Conservation (phyloP, 2,329 filamentous ascomycete genomes). For the Thelonectria rubi region DNA sequence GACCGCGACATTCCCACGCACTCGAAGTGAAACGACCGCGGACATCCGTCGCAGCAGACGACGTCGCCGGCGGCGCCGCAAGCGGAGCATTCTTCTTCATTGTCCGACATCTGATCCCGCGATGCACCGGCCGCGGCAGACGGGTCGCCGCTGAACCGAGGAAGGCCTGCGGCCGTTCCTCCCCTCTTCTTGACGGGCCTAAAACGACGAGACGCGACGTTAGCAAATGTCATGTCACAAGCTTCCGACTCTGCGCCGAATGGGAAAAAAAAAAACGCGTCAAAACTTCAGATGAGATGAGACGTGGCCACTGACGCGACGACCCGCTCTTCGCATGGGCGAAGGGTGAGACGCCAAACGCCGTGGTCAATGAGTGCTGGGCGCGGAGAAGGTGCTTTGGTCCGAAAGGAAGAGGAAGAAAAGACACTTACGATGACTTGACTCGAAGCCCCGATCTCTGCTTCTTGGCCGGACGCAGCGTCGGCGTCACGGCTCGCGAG, state of each 20-base stretch:
- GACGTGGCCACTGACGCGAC: slow-evolving; percentile 28
- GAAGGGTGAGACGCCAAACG: slow-evolving; percentile 1
- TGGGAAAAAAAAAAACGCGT: slow-evolving; percentile 9
- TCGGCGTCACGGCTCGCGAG: slow-evolving; percentile 70
- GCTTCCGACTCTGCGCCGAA: not conserved
- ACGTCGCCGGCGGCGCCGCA: slow-evolving; percentile 87
- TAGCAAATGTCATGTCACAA: slow-evolving; percentile 28
- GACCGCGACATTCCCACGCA: slow-evolving; percentile 86
- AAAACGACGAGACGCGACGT: slow-evolving; percentile 37
- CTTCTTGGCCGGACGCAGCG: slow-evolving; percentile 66
- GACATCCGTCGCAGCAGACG: slow-evolving; percentile 93
- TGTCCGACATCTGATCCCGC: slow-evolving; percentile 67
- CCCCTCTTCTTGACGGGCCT: slow-evolving; percentile 79
- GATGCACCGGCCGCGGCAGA: slow-evolving; percentile 65
- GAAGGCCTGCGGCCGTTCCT: slow-evolving; percentile 73
- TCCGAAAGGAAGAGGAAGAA: too few relatives aligned
- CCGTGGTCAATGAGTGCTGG: not conserved
- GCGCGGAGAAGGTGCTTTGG: not conserved
- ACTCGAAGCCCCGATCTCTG: slow-evolving; percentile 69
- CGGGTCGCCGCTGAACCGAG: slow-evolving; percentile 71
- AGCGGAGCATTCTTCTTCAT: slow-evolving; percentile 89
- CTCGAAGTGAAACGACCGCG: slow-evolving; percentile 86
- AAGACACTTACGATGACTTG: slow-evolving; percentile 72
- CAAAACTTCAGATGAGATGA: slow-evolving; percentile 20
- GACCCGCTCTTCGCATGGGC: slow-evolving; percentile 6